Base-by-base conservation (phyloP, 306 rosid genomes). In the Quercus berberidifolia region DNA sequence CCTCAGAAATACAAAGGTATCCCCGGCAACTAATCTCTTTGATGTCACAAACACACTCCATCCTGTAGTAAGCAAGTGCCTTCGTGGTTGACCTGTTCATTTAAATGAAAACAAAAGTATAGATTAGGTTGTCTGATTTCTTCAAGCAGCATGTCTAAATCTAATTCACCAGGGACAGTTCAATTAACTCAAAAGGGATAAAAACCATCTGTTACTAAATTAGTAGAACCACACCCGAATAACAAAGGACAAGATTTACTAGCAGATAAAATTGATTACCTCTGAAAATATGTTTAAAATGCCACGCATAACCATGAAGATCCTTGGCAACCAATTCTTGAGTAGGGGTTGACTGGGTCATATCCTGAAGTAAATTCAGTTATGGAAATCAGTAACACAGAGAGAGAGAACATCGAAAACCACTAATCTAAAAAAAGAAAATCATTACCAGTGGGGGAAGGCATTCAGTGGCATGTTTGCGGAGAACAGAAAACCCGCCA, bases 21-120 rank as follows among this genome's bases (percentile, higher is more conserved):
- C 99, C 77, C 99, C 99, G 0, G 98, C 94, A 80, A 88, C 88
- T 80, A 95, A 87, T 85, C 98, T 84, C 86, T 95, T 95, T n/a
- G 98, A 91, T 59, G 96, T 91, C 74, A 95, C 99, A 78, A 95
- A 95, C 28, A 95, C 89, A 85, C 99, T 95, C 99, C 99, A 95
- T 38, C 99, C 99, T 63, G 98, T 95, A 11, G 97, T 92, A 43
- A 95, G 97, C 86, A 95, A 90, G 88, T 95, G 99, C 65, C 99
- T 86, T 67, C 98, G 94, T 21, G 99, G 99, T 74, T 92, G 97
- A 84, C 99, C 99, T 95, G 90, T 76, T 75, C 73, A 84, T 75
- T 43, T 70, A 67, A 81, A 30, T 25, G 52, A 57, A 58, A 4
- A 82, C 14, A 60, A 21, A 65, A 69, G 54, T 69, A 43, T 33